Evolutionary conservation across 2,329 filamentous ascomycete genomes (phyloP).

Genomic region (Clathrospora elynae): DNA sequence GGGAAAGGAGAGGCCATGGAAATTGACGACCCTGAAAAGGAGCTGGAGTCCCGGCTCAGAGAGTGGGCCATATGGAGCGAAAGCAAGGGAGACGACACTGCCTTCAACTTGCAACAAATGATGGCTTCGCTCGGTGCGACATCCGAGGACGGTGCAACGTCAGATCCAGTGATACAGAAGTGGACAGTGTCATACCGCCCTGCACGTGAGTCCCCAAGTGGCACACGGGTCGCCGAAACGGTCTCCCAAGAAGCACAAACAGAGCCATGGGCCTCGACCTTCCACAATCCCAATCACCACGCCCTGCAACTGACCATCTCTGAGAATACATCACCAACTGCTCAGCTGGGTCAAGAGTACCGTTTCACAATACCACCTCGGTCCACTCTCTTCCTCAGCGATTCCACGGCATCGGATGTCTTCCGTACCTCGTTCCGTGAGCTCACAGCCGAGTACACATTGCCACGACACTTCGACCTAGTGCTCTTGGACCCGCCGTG

Average conservation of each 20-base stretch:
- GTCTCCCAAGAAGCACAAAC: conserved; percentile 10
- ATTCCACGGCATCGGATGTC: conserved; percentile 42
- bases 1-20: conserved; percentile 21
- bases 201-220: conserved; percentile 23
- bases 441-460: conserved; percentile 46
- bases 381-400: conserved; percentile 58
- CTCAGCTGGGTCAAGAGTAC: conserved; percentile 21
- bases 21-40: conserved; percentile 33
- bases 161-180: conserved; percentile 20
- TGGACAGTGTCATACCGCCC: conserved; percentile 36
- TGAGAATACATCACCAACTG: conserved; percentile 9
- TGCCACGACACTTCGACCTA: conserved; percentile 64
- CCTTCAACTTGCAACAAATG: conserved; percentile 42
- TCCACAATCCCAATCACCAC: conserved; percentile 36
- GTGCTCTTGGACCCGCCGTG: conserved; percentile 79
- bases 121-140: conserved; percentile 41
- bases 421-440: conserved; percentile 48
- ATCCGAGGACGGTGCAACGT: conserved; percentile 27
- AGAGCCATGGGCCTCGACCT: conserved; percentile 36
- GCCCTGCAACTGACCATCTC: conserved; percentile 35
- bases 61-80: conserved; percentile 35
- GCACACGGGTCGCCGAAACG: conserved; percentile 14
- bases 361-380: conserved; percentile 55
- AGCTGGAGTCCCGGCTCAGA: conserved; percentile 34
- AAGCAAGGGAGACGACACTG: conserved; percentile 30